A percentile compares a stretch with the other conserved stretches of the same genome.
phyloP scores from a whole-genome alignment of 2,329 filamentous ascomycete genomes.

The Parastagonospora nodorum region DNA sequence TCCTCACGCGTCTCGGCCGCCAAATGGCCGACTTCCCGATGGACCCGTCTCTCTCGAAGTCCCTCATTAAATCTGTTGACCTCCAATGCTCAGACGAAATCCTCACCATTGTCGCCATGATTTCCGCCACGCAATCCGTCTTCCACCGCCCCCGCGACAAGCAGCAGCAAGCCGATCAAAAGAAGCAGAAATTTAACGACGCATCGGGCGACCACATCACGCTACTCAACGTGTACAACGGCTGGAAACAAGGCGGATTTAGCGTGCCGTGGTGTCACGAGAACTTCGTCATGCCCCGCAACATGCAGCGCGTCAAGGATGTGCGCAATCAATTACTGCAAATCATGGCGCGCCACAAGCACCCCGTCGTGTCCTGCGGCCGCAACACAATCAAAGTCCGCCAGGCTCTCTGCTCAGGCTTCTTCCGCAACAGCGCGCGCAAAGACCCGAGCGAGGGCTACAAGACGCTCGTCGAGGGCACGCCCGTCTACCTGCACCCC shows the following conservation, averaged over 20 bases:
- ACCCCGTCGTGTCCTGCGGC: constrained; percentile 81
- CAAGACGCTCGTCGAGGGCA: constrained; percentile 95
- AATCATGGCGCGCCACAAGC: constrained; percentile 92
- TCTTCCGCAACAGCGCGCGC: constrained; percentile 92
- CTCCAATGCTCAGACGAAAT: constrained; percentile 92
- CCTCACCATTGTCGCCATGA: constrained; percentile 76
- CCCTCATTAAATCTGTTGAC: constrained; percentile 85
- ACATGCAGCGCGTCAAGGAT: constrained; percentile 87
- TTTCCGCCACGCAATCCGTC: constrained; percentile 76
- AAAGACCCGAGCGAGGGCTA: constrained; percentile 97
- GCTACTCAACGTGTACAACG: constrained; percentile 93
- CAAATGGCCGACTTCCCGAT: constrained; percentile 99
- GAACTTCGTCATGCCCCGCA: constrained; percentile 93
- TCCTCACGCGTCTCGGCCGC: constrained; percentile 86
- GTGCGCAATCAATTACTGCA: constrained; percentile 89
- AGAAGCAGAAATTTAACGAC: constrained; percentile 97
- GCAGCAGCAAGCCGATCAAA: constrained; percentile 93
- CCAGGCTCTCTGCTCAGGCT: constrained; percentile 86
- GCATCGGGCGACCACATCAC: constrained; percentile 93
- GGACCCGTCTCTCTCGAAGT: constrained; percentile 90
- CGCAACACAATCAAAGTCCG: constrained; percentile 85
- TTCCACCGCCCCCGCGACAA: constrained; percentile 99
- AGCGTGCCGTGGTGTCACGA: constrained; percentile 94
- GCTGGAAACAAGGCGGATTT: constrained; percentile 87
- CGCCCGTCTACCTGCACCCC: constrained; percentile 93